Evolutionary conservation across 192 early-diverging fungal species (phyloP).

Genomic region (Gigaspora rosea): DNA sequence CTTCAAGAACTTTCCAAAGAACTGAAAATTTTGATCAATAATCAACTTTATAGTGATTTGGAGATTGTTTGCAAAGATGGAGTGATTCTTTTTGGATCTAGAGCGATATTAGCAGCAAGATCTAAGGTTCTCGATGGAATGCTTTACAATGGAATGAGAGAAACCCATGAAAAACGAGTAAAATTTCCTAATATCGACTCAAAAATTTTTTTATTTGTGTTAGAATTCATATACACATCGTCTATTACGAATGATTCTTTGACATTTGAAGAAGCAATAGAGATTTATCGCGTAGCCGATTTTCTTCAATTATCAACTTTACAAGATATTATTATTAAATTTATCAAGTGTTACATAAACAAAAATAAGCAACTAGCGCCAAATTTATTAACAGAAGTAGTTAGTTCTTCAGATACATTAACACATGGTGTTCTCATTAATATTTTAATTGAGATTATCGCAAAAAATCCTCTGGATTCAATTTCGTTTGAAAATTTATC

Average conservation of each 20-base stretch:
- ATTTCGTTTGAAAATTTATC: neutral
- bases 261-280: conserved; percentile 2
- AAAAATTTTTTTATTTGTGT: neutral
- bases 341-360: neutral
- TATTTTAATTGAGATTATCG: neutral
- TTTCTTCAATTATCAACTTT: conserved; percentile 5
- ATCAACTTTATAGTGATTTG: conserved; percentile 8
- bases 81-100: neutral
- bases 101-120: conserved; percentile 1
- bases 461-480: neutral
- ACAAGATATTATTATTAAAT: conserved; percentile 3
- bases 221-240: conserved; percentile 21
- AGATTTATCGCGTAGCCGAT: conserved; percentile 4
- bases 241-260: neutral
- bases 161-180: conserved; percentile 8
- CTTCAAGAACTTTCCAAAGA: neutral
- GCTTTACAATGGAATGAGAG: conserved; percentile 26
- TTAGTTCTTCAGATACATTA: neutral
- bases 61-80: conserved; percentile 3
- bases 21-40: neutral
- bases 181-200: conserved; percentile 8
- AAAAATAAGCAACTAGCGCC: neutral
- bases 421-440: neutral
- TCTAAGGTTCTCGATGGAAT: conserved; percentile 16
- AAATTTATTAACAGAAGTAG: neutral